Conservation (phyloP, 371 early-diverging fungal genomes). For the Mucor saturninus region DNA sequence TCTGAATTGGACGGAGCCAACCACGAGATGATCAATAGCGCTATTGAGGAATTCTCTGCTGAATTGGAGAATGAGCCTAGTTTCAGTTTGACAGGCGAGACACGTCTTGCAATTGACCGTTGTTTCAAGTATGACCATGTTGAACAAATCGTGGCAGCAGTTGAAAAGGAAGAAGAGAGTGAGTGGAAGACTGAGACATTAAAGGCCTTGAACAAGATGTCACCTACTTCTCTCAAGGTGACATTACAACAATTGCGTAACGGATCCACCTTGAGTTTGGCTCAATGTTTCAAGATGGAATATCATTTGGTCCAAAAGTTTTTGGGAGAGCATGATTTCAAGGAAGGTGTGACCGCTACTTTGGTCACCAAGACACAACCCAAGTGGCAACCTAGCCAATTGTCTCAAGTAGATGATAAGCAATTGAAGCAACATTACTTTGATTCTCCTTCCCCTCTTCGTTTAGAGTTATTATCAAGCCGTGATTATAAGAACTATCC, state of each 20-base stretch:
- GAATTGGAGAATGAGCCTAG: slow-evolving; percentile 32
- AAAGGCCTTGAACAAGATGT: slow-evolving; percentile 66
- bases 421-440: slow-evolving; percentile 68
- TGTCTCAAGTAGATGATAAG: slow-evolving; percentile 57
- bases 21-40: slow-evolving; percentile 83
- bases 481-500: slow-evolving; percentile 67
- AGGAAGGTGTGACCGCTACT: slow-evolving; percentile 84
- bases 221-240: slow-evolving; percentile 91
- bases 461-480: slow-evolving; percentile 40
- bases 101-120: slow-evolving; percentile 78
- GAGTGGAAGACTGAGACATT: slow-evolving; percentile 79
- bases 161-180: slow-evolving; percentile 68
- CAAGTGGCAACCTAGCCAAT: slow-evolving; percentile 76
- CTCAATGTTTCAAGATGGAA: slow-evolving; percentile 88
- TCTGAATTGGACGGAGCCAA: slow-evolving; percentile 81
- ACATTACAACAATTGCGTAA: slow-evolving; percentile 82
- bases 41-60: slow-evolving; percentile 93
- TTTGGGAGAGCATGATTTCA: slow-evolving; percentile 81
- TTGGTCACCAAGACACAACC: slow-evolving; percentile 73
- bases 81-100: slow-evolving; percentile 65
- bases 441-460: slow-evolving; percentile 41
- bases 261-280: slow-evolving; percentile 73
- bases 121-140: slow-evolving; percentile 86
- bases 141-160: slow-evolving; percentile 81
- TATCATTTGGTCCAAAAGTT: slow-evolving; percentile 81